Evolutionary conservation across 164 flowering plant species (phyloP), one percentile per base, ranked within the genome.

Genomic region (Liriodendron chinense): DNA sequence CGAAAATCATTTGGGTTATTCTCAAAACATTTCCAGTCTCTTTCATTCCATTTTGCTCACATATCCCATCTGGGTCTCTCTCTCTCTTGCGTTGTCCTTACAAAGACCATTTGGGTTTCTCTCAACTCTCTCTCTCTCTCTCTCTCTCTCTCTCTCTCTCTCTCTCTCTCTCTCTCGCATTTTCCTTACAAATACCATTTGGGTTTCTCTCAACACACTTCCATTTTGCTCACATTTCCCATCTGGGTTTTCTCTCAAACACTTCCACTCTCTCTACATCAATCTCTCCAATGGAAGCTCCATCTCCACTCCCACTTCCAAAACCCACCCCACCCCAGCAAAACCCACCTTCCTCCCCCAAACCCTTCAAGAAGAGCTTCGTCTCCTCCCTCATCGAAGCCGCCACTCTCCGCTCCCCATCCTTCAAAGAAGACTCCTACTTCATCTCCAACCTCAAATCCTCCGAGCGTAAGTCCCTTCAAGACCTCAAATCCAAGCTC

Each of bases 361-460:
- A 82, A 56, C 89, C 91, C 21, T 76, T 20, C 77, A 90, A 84
- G 84, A 92, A 91, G 71, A 85, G 86, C 87, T 84, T 92, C 56
- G 85, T 90, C 8, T 70, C 86, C 1, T 81, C 98, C 1, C 74
- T 94, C 53, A 87, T 90, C 94, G 96, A 88, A 34, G 89, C 88
- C 22, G 83, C 91, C 16, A 74, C 88, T 12, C 82, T 85, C n/a
- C 84, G 87, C 24, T 74, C 94, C 0, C 82, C 91, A 4, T 88
- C 96, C 59, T 92, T 92, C 85, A 87, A 83, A 73, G 98, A 96
- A 74, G 99, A 96, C 88, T 83, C 92, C 24, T 94, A 96, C 88
- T 75, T 88, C 71, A 65, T 86, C 63, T 86, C 94, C 56, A 68
- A 88, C 69, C 87, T 96, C 76, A 94, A 87, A 66, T 61, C 90